phyloP scores from a whole-genome alignment of 192 early-diverging fungal species.

The Podila clonocystis region DNA sequence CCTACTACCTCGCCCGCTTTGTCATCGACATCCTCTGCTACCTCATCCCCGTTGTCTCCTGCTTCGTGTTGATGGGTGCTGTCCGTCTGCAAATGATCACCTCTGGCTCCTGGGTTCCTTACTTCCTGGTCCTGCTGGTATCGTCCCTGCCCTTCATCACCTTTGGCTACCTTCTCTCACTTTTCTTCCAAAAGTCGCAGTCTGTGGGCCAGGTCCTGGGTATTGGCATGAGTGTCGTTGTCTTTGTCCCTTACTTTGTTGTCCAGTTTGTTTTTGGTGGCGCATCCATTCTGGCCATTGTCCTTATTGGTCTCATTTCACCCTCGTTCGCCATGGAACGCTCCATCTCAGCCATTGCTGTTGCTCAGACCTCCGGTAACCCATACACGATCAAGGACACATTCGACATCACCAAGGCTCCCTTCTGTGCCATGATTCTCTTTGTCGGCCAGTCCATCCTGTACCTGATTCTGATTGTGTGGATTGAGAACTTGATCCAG shows the following conservation, averaged over 20 bases:
- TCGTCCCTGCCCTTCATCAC: conserved; percentile 41
- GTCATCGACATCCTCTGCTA: conserved; percentile 37
- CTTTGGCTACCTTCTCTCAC: conserved; percentile 47
- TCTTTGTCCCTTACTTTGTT: conserved; percentile 58
- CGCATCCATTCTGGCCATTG: conserved; percentile 23
- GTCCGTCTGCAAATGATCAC: conserved; percentile 40
- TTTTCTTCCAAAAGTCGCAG: conserved; percentile 46
- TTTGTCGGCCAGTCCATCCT: conserved; percentile 68
- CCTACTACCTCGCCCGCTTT: conserved; percentile 48
- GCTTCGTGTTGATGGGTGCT: conserved; percentile 36
- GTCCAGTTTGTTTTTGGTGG: conserved; percentile 53
- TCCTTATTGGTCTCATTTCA: conserved; percentile 31
- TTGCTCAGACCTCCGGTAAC: conserved; percentile 53
- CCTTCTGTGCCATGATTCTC: conserved; percentile 72
- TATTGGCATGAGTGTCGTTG: conserved; percentile 35
- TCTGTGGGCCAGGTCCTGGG: conserved; percentile 51
- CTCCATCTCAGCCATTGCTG: conserved; percentile 37
- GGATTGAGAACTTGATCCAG: conserved; percentile 42
- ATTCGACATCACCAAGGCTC: conserved; percentile 70
- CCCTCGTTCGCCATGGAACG: conserved; percentile 48
- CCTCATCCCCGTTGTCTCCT: conserved; percentile 24
- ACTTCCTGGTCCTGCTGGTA: conserved; percentile 34
- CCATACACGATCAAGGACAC: conserved; percentile 75
- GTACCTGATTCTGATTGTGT: conserved; percentile 31
- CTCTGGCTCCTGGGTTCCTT: conserved; percentile 44